Percentiles rank a stretch among this genome's conserved stretches.
These are phyloP conservation scores for Suhomyces chickasaworum DNA, from an alignment of 1,139 yeast genomes.

Conservation along the genomic window DNA sequence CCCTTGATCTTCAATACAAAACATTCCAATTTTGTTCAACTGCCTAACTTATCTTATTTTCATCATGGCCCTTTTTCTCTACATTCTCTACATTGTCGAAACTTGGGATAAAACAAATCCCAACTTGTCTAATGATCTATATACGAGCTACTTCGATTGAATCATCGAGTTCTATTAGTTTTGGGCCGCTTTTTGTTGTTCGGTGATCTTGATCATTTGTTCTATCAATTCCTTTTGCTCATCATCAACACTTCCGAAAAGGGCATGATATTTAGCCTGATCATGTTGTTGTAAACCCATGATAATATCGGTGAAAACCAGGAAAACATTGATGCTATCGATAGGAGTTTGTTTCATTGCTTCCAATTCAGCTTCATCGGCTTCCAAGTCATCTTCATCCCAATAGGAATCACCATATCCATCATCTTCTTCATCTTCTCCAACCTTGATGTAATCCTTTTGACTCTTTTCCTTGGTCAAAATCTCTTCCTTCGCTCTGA, in stretches of 20 bases:
- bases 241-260: conserved; percentile 41
- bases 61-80: not conserved
- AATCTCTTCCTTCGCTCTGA: conserved; percentile 47
- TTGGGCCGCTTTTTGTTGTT: conserved; percentile 15
- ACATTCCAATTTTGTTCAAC: no score
- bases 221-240: conserved; percentile 38
- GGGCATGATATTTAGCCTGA: conserved; percentile 35
- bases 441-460: conserved; percentile 29
- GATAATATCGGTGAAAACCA: conserved; percentile 40
- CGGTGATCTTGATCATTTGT: conserved; percentile 29
- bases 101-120: not conserved
- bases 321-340: conserved; percentile 50
- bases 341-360: conserved; percentile 56
- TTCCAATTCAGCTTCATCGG: conserved; percentile 56
- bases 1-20: no score
- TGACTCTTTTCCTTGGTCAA: conserved; percentile 38
- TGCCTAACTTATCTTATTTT: no score
- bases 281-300: conserved; percentile 33
- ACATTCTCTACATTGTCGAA: not conserved
- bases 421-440: conserved; percentile 32
- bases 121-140: conserved; percentile 1
- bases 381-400: conserved; percentile 43
- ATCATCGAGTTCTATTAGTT: conserved; percentile 2
- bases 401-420: conserved; percentile 34
- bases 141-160: not conserved